Evolutionary conservation across 176 grass and related monocot species (phyloP), one percentile per base, ranked within the genome.

Genomic region (Eremochloa ophiuroides): DNA sequence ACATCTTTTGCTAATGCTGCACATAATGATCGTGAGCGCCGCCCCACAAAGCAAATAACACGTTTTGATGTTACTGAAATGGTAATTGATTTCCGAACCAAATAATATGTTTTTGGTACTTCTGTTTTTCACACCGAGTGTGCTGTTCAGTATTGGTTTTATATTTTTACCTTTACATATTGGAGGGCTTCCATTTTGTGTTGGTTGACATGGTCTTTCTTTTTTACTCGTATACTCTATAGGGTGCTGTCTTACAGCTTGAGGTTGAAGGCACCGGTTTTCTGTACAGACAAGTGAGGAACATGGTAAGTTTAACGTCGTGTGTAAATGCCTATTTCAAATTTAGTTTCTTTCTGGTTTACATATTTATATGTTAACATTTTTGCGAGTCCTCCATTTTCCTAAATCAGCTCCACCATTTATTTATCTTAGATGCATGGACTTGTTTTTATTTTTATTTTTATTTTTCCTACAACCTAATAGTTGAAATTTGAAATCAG

Each of bases 261-360:
- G 92, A 94, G 74, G 90, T 98, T 79, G 95, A 98, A 90, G 95
- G 95, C 50, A 89, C 86, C 56, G 95, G 95, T 55, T 98, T 98
- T 87, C 79, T 98, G 79, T 93, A 94, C 85, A 94, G 92, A 89
- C 95, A 98, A 94, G 95, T 98, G 74, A 90, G 95, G 62, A 98
- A 98, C 78, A 93, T 98, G 95, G 95, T 97, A 94, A 86, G 73
- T 90, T 69, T 69, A n/a, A 39, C 60, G 27, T 40, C 44, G 10
- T 81, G 26, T 17, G 55, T 79, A 42, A 79, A 74, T 71, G 28
- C 14, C 31, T 50, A 13, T 6, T 51, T 73, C 30, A 23, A 75
- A 37, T 70, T 76, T 83, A 33, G 17, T 27, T 60, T 76, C 23
- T 77, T 84, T n/a, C 10, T 1, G 33, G 62, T 84, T 64, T 68